A percentile compares a stretch with the other conserved stretches of the same genome.
Conservation (phyloP, 768 basidiomycete species). For the Boletus reticulatus region DNA sequence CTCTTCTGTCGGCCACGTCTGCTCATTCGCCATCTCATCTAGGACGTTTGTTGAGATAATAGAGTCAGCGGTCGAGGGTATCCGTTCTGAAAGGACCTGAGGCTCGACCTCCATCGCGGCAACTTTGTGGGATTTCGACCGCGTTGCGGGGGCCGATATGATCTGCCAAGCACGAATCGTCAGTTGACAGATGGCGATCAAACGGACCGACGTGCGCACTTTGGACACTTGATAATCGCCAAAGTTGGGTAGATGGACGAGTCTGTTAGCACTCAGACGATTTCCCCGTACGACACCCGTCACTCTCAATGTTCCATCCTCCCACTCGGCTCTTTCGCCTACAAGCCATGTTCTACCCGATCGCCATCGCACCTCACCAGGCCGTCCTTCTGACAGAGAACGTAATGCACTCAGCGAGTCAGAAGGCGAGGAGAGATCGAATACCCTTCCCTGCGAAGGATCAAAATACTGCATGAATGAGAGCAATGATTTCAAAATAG, state of each 20-base stretch:
- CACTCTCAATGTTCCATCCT: slow-evolving; percentile 65
- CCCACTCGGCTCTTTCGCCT: slow-evolving; percentile 62
- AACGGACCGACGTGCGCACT: slow-evolving; percentile 39
- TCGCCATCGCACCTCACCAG: slow-evolving; percentile 77
- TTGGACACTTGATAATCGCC: slow-evolving; percentile 87
- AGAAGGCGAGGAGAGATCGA: slow-evolving; percentile 61
- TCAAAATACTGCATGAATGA: slow-evolving; percentile 97
- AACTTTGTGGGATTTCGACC: slow-evolving; percentile 32
- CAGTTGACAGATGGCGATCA: neutral
- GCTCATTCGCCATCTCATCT: slow-evolving; percentile 90
- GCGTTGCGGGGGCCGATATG: slow-evolving; percentile 53
- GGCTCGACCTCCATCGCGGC: slow-evolving; percentile 69
- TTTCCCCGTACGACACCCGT: slow-evolving; percentile 86
- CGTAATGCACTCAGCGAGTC: slow-evolving; percentile 75
- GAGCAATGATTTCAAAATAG: slow-evolving; percentile 81
- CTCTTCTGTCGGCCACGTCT: slow-evolving; percentile 98
- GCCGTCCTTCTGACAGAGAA: slow-evolving; percentile 81
- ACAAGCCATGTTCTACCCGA: slow-evolving; percentile 78
- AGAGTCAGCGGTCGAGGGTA: slow-evolving; percentile 71
- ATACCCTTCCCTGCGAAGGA: slow-evolving; percentile 73
- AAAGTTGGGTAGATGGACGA: slow-evolving; percentile 83
- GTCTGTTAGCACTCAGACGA: slow-evolving; percentile 70
- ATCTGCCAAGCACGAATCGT: slow-evolving; percentile 48
- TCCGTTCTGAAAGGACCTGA: slow-evolving; percentile 57
- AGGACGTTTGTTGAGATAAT: slow-evolving; percentile 84